phyloP scores from a whole-genome alignment of 495 filamentous ascomycete genomes.

The Talaromyces borbonicus region DNA sequence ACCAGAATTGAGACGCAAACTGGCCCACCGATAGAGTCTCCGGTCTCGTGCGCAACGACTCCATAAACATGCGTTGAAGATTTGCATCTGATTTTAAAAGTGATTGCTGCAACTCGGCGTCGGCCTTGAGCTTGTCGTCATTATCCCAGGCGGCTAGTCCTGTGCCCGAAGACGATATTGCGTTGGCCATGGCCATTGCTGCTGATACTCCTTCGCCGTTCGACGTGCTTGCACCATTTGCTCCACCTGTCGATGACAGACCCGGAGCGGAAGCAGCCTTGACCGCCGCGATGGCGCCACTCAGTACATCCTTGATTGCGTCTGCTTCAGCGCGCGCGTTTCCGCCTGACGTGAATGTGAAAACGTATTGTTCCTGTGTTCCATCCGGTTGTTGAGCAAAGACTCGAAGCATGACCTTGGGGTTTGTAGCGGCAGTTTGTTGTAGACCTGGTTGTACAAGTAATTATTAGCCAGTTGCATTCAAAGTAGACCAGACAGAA shows the following conservation, averaged over 20 bases:
- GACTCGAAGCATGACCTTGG: conserved; percentile 51
- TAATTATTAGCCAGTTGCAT: no score
- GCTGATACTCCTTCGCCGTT: conserved; percentile 37
- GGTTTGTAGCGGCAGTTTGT: conserved; percentile 69
- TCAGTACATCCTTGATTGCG: conserved; percentile 69
- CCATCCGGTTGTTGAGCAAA: conserved; percentile 26
- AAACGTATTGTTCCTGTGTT: conserved; percentile 62
- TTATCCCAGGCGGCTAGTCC: conserved; percentile 58
- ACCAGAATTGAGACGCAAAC: conserved; percentile 91
- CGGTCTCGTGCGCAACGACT: conserved; percentile 67
- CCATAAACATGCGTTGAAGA: conserved; percentile 70
- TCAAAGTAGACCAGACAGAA: no score
- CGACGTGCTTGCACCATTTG: conserved; percentile 15
- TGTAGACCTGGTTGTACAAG: conserved; percentile 52
- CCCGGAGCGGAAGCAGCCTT: conserved; percentile 44
- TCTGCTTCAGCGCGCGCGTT: conserved; percentile 75
- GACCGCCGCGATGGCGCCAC: conserved; percentile 58
- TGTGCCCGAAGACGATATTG: conserved; percentile 33
- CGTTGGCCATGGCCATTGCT: conserved; percentile 51
- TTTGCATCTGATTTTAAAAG: conserved; percentile 65
- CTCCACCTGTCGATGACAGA: no score
- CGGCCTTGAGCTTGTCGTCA: conserved; percentile 58
- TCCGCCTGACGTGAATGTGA: conserved; percentile 71
- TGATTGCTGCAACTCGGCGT: conserved; percentile 74
- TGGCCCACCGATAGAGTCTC: conserved; percentile 64